Base-by-base conservation (phyloP, 148 eudicot genomes). In the Limonium bicolor region DNA sequence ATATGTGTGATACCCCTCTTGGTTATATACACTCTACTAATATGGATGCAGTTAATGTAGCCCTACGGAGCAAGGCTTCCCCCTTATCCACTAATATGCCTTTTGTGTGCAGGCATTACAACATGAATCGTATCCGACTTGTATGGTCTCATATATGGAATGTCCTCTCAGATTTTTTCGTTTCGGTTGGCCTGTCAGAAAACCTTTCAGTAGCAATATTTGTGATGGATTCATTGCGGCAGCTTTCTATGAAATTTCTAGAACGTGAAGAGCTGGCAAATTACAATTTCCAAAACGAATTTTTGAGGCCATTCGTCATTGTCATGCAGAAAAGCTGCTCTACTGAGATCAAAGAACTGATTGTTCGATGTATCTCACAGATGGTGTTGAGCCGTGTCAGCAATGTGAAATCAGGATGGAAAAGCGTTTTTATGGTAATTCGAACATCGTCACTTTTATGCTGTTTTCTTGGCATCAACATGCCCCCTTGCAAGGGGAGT, bases 131-230 rank as follows among this genome's bases (percentile, higher is more conserved):
- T 26, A 87, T 87, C 67, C 74, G 96, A 60, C 60, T 87, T 26
- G 96, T 87, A 44, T 87, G 96, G 96, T 87, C 96, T 63, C 85
- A 86, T 35, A 87, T 87, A 63, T 87, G 96, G 96, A 82, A 65
- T 72, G 96, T 87, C 27, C 86, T 87, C 58, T 79, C 96, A 27
- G 90, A 82, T 57, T 87, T 87, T 50, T 87, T 87, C 69, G 96
- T 87, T 49, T 72, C 86, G 2, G 96, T 87, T 63, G 96, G 96
- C 24, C 59, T 82, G 57, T 87, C 94, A 32, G 82, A 87, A 64
- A 87, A 87, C 65, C 90, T 87, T 11, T 82, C 96, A 3, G 96
- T 87, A 48, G 96, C 96, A 46, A 87, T 87, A 24, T 87, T 87
- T 77, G 96, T 87, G 44, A 87, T 87, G 96, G 96, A 87, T 65